Base-by-base conservation (phyloP, 352 stramenopile species). In the Hyaloperonospora brassicae region DNA sequence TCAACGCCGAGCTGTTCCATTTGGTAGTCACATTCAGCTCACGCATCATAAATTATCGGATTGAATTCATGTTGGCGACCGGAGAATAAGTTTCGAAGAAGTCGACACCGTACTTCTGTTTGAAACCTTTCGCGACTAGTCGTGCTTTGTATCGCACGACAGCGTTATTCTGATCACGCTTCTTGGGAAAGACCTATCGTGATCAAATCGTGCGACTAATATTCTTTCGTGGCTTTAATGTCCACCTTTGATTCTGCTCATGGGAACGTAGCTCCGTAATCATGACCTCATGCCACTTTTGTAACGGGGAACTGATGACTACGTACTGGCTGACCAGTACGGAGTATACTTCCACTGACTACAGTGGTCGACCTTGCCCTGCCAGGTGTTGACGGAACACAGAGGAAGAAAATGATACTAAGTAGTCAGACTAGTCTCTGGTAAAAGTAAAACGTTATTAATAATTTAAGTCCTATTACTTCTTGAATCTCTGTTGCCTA, bases 61-160 rank as follows among this genome's bases (percentile, higher is more conserved):
- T 61, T 0, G 47, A 55, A 17, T 51, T 54, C 45, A 53, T 59
- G 52, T 43, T 59, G 0, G 52, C 52, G 12, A 59, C 45, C 1
- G 50, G 39, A n/a, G 50, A 50, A 21, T 57, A 50, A 1, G 41
- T 49, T 21, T 57, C 40, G 23, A 57, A 59, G 44, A 54, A 52
- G 45, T 59, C 52, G 13, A 59, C 47, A 30, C 24, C 22, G 13
- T 47, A 52, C 14, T 47, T 58, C 45, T 52, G 45, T 14, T 50
- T 50, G 5, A 27, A 47, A 30, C 24, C 42, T 34, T 34, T 14
- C 3, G 14, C 44, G 1, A 25, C 24, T 23, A 50, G 5, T 22
- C 44, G 5, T 39, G 44, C 27, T 11, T 38, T 38, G 44, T 40
- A 50, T 1, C 13, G 44, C 24, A 39, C 27, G 10, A 50, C 14